These are phyloP conservation scores for Phytophthora europaea DNA, from an alignment of 352 stramenopile species.

Conservation along the genomic window DNA sequence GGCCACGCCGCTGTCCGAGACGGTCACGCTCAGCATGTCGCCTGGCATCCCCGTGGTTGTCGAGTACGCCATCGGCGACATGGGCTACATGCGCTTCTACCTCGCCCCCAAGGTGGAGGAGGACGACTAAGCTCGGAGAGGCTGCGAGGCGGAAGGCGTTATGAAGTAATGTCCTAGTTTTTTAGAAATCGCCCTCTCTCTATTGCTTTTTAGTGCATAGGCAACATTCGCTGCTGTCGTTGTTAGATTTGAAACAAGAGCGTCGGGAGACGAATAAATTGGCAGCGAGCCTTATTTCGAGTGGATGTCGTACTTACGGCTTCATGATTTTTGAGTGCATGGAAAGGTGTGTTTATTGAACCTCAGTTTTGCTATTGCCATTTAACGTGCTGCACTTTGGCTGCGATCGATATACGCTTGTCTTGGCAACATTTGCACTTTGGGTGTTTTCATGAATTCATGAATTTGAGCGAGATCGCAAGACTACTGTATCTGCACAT, in stretches of 20 bases:
- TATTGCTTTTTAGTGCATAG: slow-evolving; percentile 32
- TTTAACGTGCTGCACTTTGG: background rate
- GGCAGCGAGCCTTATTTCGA: slow-evolving; percentile 17
- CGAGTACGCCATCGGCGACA: slow-evolving; percentile 98
- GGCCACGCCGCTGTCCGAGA: slow-evolving; percentile 95
- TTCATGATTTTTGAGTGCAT: no score
- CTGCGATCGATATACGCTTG: background rate
- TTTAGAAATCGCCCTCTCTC: slow-evolving; percentile 8
- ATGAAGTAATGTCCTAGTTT: background rate
- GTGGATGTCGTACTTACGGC: no score
- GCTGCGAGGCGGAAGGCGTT: background rate
- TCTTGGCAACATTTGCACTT: background rate
- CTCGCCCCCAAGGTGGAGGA: slow-evolving; percentile 99
- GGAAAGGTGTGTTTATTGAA: no score
- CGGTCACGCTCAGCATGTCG: slow-evolving; percentile 98
- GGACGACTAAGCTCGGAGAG: slow-evolving; percentile 80
- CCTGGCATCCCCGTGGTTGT: slow-evolving; percentile 98
- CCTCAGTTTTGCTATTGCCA: no score
- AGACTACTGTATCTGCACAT: background rate
- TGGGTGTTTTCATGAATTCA: background rate
- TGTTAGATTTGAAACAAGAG: slow-evolving; percentile 15
- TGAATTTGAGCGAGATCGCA: background rate
- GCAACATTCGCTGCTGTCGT: background rate
- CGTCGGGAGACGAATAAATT: slow-evolving; percentile 21
- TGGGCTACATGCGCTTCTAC: slow-evolving; percentile 99